Evolutionary conservation across 495 filamentous ascomycete species (phyloP).

Genomic region (Pseudomonodictys pantanalensis): DNA sequence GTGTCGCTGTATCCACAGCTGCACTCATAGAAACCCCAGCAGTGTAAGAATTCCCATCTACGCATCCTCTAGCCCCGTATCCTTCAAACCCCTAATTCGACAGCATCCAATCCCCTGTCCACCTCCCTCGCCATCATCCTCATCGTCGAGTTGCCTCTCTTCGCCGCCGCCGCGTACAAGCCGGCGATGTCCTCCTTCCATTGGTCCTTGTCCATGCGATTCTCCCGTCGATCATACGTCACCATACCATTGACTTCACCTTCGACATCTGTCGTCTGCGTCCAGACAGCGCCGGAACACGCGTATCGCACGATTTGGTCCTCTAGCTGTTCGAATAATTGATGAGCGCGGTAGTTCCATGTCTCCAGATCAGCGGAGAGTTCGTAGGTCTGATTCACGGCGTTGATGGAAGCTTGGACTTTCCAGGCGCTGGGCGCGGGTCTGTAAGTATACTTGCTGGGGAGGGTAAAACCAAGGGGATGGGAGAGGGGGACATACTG

Average conservation of each 20-base stretch:
- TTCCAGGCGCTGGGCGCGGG: slow-evolving; percentile 51
- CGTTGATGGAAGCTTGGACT: slow-evolving; percentile 50
- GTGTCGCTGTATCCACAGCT: too few relatives aligned
- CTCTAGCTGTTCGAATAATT: slow-evolving; percentile 52
- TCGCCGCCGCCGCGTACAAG: slow-evolving; percentile 55
- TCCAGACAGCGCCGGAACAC: slow-evolving; percentile 61
- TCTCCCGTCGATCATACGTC: slow-evolving; percentile 60
- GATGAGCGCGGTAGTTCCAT: slow-evolving; percentile 63
- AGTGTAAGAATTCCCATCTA: too few relatives aligned
- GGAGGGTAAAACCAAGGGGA: not conserved
- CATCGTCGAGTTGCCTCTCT: slow-evolving; percentile 3
- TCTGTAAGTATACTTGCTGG: not conserved
- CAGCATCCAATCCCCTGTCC: too few relatives aligned
- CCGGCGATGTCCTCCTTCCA: slow-evolving; percentile 60
- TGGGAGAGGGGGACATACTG: slow-evolving; percentile 37
- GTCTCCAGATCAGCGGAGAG: slow-evolving; percentile 54
- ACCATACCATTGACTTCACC: slow-evolving; percentile 70
- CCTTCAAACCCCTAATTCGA: too few relatives aligned
- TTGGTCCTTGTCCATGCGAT: slow-evolving; percentile 54
- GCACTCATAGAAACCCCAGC: too few relatives aligned
- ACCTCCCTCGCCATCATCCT: slow-evolving; percentile 14
- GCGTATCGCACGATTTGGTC: slow-evolving; percentile 56
- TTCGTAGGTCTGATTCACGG: slow-evolving; percentile 66
- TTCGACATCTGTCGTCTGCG: slow-evolving; percentile 70
- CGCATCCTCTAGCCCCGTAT: too few relatives aligned